These are phyloP conservation scores for Selaginella tamariscina DNA, from an alignment of 75 land plant genomes.

Conservation along the genomic window DNA sequence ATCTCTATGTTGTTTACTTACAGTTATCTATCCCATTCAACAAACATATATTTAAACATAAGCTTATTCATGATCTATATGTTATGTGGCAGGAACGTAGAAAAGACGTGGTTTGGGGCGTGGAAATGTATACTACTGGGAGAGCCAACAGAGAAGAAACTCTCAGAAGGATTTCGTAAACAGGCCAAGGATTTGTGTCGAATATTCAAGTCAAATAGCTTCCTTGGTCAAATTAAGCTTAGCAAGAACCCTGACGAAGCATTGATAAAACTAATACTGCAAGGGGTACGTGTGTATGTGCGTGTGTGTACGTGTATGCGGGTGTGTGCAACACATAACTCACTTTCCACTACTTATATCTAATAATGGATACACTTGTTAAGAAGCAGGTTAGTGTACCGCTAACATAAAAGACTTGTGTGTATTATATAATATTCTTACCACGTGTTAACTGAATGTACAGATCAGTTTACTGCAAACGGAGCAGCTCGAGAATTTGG, in stretches of 20 bases:
- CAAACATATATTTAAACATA: too few relatives aligned
- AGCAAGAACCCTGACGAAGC: conserved; percentile 21
- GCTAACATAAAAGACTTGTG: not conserved
- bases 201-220: conserved; percentile 21
- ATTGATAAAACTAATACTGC: conserved; percentile 37
- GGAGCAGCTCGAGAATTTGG: not conserved
- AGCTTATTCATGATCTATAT: too few relatives aligned
- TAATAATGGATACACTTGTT: not conserved
- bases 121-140: conserved; percentile 70
- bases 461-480: not conserved
- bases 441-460: not conserved
- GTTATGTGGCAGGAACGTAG: conserved; percentile 39
- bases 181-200: conserved; percentile 1
- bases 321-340: conserved; percentile 17
- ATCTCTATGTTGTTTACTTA: not conserved
- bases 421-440: not conserved
- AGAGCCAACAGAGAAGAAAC: conserved; percentile 21
- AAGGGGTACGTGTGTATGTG: conserved; percentile 32
- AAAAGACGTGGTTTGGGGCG: conserved; percentile 73
- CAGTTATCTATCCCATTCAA: too few relatives aligned
- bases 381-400: not conserved
- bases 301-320: conserved; percentile 21
- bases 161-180: conserved; percentile 17
- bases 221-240: conserved; percentile 5
- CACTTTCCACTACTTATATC: not conserved